Evolutionary conservation across 106 monocot genomes (phyloP).

Genomic region (Dendrobium officinale): DNA sequence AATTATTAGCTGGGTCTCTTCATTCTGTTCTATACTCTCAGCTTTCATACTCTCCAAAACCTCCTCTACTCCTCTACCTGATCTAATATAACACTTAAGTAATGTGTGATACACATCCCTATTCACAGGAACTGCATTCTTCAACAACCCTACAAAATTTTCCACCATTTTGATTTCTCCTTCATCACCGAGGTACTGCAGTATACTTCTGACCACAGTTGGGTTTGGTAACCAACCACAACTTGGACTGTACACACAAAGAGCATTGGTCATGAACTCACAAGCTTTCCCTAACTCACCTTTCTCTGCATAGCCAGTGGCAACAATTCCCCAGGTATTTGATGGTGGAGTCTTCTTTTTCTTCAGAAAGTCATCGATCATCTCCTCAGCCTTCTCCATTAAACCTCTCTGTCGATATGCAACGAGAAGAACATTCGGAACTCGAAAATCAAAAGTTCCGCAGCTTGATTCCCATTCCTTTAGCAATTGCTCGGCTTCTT

Average conservation of each 20-base stretch:
- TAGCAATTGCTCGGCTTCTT: slow-evolving; percentile 54
- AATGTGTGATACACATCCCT: slow-evolving; percentile 55
- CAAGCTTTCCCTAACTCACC: slow-evolving; percentile 47
- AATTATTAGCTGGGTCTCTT: slow-evolving; percentile 31
- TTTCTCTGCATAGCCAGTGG: slow-evolving; percentile 41
- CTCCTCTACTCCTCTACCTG: slow-evolving; percentile 32
- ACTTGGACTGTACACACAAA: slow-evolving; percentile 34
- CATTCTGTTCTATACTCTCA: slow-evolving; percentile 31
- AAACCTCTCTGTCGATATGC: slow-evolving; percentile 44
- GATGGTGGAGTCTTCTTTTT: slow-evolving; percentile 48
- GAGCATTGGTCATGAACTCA: slow-evolving; percentile 59
- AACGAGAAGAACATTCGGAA: slow-evolving; percentile 57
- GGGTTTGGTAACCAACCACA: slow-evolving; percentile 50
- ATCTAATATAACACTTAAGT: slow-evolving; percentile 44
- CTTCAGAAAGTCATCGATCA: slow-evolving; percentile 43
- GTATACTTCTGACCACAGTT: slow-evolving; percentile 22
- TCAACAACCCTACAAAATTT: slow-evolving; percentile 51
- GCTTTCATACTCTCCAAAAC: slow-evolving; percentile 40
- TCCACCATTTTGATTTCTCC: slow-evolving; percentile 27
- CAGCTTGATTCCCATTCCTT: slow-evolving; percentile 64
- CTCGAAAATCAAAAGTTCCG: slow-evolving; percentile 51
- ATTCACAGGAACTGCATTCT: slow-evolving; percentile 29
- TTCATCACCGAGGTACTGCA: slow-evolving; percentile 48
- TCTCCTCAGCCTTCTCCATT: slow-evolving; percentile 66
- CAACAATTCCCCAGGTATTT: slow-evolving; percentile 62